Evolutionary conservation across 164 flowering plant species (phyloP).

Genomic region (Hamamelis virginiana): DNA sequence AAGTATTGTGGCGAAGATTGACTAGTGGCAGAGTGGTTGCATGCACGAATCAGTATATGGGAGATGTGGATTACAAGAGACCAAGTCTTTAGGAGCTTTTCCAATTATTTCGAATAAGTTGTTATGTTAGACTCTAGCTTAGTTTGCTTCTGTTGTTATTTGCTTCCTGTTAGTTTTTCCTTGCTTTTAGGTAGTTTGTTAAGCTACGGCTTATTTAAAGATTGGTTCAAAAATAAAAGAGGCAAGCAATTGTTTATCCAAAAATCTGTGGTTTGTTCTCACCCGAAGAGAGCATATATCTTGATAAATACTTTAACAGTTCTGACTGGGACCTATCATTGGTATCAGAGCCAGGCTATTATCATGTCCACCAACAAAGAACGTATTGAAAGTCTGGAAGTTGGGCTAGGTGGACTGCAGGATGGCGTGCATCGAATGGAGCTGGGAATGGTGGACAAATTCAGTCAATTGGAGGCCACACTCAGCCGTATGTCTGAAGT

Average conservation of each 20-base stretch:
- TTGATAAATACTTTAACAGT: constrained; percentile 2
- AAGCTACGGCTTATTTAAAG: background rate
- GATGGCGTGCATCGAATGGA: no score
- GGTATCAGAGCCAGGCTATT: no score
- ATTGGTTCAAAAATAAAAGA: constrained; percentile 4
- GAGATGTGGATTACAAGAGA: no score
- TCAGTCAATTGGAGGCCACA: no score
- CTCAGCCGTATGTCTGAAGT: no score
- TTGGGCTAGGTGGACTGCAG: no score
- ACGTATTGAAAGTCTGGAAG: no score
- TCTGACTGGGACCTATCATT: no score
- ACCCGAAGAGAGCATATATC: no score
- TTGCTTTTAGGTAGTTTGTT: constrained; percentile 5
- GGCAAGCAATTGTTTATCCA: background rate
- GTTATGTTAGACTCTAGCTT: constrained; percentile 3
- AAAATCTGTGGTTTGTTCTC: background rate
- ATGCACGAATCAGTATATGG: background rate
- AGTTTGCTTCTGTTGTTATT: background rate
- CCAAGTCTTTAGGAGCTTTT: no score
- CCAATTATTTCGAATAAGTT: no score
- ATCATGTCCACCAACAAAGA: background rate
- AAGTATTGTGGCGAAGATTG: constrained; percentile 2
- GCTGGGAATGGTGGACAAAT: no score
- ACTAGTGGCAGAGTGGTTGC: constrained; percentile 5
- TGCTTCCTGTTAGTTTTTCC: constrained; percentile 1